Conservation (phyloP, 441 rosid genomes). For the Cnidoscolus chayamansa region DNA sequence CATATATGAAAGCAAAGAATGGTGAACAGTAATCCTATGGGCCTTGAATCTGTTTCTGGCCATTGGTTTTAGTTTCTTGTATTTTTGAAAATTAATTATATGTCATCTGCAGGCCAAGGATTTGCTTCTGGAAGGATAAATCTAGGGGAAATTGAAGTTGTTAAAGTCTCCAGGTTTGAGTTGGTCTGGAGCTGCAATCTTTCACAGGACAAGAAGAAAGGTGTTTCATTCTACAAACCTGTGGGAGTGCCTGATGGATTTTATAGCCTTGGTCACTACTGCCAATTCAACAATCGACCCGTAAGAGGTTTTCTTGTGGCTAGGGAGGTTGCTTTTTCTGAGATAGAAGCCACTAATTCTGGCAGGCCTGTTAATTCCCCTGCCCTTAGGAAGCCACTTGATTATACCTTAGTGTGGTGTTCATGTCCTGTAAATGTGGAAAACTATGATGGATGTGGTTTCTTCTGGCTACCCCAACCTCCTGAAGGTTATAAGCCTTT, state of each 20-base stretch:
- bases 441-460: conserved; percentile 40
- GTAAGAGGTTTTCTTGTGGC: conserved; percentile 74
- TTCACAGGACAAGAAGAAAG: conserved; percentile 34
- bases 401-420: conserved; percentile 64
- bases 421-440: conserved; percentile 41
- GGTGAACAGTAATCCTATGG: not conserved
- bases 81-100: conserved; percentile 1
- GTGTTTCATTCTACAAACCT: conserved; percentile 58
- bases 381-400: conserved; percentile 59
- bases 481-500: conserved; percentile 66
- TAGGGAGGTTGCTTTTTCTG: conserved; percentile 35
- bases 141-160: conserved; percentile 63
- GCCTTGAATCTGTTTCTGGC: not conserved
- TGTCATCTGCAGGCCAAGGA: conserved; percentile 47
- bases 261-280: conserved; percentile 59
- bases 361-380: conserved; percentile 24
- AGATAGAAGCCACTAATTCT: conserved; percentile 15
- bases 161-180: conserved; percentile 45
- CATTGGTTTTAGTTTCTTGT: not conserved
- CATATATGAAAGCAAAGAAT: not conserved
- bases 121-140: conserved; percentile 64
- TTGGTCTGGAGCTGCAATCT: conserved; percentile 53
- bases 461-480: conserved; percentile 76
- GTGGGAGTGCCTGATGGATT: conserved; percentile 57
- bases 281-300: conserved; percentile 54